Base-by-base conservation (phyloP, 2,329 filamentous ascomycete species). In the Fusarium devonianum region DNA sequence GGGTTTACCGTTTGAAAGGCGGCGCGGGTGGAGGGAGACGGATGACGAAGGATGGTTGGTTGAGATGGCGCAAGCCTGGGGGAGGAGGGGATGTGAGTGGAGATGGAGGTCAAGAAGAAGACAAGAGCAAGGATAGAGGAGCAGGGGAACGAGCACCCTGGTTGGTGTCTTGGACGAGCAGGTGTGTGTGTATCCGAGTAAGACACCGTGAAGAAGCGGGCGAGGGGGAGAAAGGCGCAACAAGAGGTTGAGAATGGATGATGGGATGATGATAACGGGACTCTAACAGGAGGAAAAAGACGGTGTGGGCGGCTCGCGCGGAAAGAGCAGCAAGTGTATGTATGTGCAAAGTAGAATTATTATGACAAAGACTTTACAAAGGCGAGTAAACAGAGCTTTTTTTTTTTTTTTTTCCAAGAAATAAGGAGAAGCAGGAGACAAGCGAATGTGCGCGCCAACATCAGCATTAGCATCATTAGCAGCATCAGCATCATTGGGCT, bases 21-120 rank as follows among this genome's bases (percentile, higher is more conserved):
- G 56, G 64, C 55, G 58, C 60, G 57, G 58, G 63, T 64, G 54
- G 65, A 64, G 58, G 64, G 58, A 63, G 58, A 53, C 62, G 59
- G 66, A 69, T 70, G 66, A 68, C 67, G 68, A 63, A 54, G 58
- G 51, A 62, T 67, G 68, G 68, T 69, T 69, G 68, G 68, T 58
- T 62, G 58, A 55, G 50, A 68, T 67, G 66, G 61, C 67, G 64
- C 67, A 65, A 58, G 51, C 53, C 52, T 19, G 52, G 49, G 49
- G 59, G 40, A 46, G 43, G 45, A 44, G 46, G 47, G 33, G 44
- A 47, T 41, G 47, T 45, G 41, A 43, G 55, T 53, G 58, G 56
- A 29, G 51, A 56, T 38, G 25, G 22, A 42, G 47, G 58, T 28
- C 49, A 59, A 59, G 51, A 52, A 38, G 56, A 56, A 50, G 44